Evolutionary conservation across 768 basidiomycete genomes (phyloP), one percentile per base, ranked within the genome.

Genomic region (Paxillus involutus): DNA sequence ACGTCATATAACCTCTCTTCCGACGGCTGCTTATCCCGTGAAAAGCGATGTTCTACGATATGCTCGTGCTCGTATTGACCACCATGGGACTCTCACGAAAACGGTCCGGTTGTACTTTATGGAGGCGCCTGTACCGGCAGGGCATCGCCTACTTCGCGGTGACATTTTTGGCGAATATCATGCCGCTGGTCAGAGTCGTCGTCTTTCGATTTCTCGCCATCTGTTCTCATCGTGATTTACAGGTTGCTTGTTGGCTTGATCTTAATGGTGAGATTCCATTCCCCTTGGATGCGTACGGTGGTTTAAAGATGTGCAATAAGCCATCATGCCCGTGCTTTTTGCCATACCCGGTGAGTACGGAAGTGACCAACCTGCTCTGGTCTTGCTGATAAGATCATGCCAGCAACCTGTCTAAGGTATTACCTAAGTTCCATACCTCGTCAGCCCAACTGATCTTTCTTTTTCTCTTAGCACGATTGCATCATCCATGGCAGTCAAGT

Each of bases 101-200:
- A 4, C 37, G 48, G 5, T 59, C 52, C 0, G 43, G 40, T 13
- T 64, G 55, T 17, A 52, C 50, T 0, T 32, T 68, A 26, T 46
- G 9, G 21, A 56, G 54, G 16, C 54, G 48, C n/a, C 30, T 68
- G 29, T 46, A 32, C 21, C 12, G 44, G 1, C 67, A 66, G 42
- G 64, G 59, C 10, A 17, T 67, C 14, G 7, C 47, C 13, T 62
- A 69, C 43, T 69, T 67, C 29, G 51, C 42, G 1, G 45, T 71
- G 16, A 49, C 47, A 0, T 53, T 58, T 10, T 3, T 69, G 5
- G 41, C 57, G 5, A 66, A 60, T 19, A 45, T 71, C 14, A 11
- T 12, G 33, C 33, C 33, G 33, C 3, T 33, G 33, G 33, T 21
- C 21, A 3, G 21, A 21, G 21, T 21, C 21, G 21, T 33, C 33